Evolutionary conservation across 2,329 filamentous ascomycete genomes (phyloP), one percentile per base, ranked within the genome.

Genomic region (Exophiala alcalophila): DNA sequence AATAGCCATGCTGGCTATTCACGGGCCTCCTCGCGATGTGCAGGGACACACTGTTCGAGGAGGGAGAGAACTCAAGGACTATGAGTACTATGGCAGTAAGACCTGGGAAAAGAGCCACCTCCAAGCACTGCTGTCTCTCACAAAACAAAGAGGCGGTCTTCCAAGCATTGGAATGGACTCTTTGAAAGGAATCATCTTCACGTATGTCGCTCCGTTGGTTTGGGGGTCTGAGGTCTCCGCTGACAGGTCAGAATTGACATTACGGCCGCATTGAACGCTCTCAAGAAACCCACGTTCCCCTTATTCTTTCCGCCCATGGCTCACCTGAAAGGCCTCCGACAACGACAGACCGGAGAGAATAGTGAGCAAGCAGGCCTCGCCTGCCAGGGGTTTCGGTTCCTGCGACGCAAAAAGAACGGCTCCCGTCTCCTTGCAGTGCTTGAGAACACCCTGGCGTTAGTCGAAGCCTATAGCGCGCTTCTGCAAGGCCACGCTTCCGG

Each of bases 51-150:
- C 44, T 11, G 16, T 33, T 11, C 11, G 25, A 23, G 21, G 16
- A 7, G 26, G 18, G 8, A 14, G 21, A 11, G 21, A 23, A 11
- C 14, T 28, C 16, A 32, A 25, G 15, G 44, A 47, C 27, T 29
- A 43, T 27, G 44, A 47, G 21, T 47, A 36, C 21, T 43, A 47
- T 8, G 32, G 28, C 14, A 34, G 40, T 28, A 26, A 43, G 29
- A 19, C 18, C 7, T 47, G 44, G 44, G 34, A 43, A 24, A 33
- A 26, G 6, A 47, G 32, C 8, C 44, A 47, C 14, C 24, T 47
- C n/a, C 15, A 47, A 6, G 44, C 44, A 6, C 14, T 47, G 6
- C 23, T 47, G 28, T 26, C 12, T 12, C n/a, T 47, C 12, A 24
- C 29, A 8, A 47, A 39, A 23, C 38, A 38, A 12, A 40, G 33